Conservation (phyloP, 352 stramenopile species). For the Phytopythium helicoides region DNA sequence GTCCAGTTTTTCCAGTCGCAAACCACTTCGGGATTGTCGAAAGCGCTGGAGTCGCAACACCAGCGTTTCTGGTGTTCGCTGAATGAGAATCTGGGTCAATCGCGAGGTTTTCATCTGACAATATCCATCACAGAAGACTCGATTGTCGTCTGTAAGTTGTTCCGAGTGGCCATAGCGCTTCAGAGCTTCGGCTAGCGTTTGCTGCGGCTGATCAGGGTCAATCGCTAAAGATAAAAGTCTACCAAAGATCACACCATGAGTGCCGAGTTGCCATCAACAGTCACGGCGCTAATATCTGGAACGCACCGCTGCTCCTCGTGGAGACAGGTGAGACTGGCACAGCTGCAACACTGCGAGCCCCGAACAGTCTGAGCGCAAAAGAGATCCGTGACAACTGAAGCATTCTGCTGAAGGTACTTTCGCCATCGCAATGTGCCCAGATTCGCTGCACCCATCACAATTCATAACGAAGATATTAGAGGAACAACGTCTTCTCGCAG, state of each 20-base stretch:
- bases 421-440: slow-evolving; percentile 62
- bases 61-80: slow-evolving; percentile 48
- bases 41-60: slow-evolving; percentile 76
- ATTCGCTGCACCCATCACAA: slow-evolving; percentile 20
- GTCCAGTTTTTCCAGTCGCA: slow-evolving; percentile 46
- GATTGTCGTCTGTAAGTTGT: slow-evolving; percentile 57
- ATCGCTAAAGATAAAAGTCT: slow-evolving; percentile 70
- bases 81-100: slow-evolving; percentile 67
- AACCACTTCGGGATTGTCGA: slow-evolving; percentile 32
- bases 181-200: slow-evolving; percentile 55
- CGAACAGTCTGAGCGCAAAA: slow-evolving; percentile 78
- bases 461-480: slow-evolving; percentile 18
- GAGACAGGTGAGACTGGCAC: slow-evolving; percentile 61
- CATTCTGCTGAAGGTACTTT: slow-evolving; percentile 51
- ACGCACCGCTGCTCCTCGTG: slow-evolving; percentile 55
- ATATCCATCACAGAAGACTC: slow-evolving; percentile 65
- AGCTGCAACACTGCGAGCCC: slow-evolving; percentile 75
- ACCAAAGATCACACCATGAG: no score
- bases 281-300: neutral
- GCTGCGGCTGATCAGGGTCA: slow-evolving; percentile 22
- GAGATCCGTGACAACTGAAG: slow-evolving; percentile 64
- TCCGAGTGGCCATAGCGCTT: slow-evolving; percentile 52
- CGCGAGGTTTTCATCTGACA: slow-evolving; percentile 69
- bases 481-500: slow-evolving; percentile 9
- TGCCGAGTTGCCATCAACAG: slow-evolving; percentile 1